Conservation (phyloP, 106 monocot species). For the Dioscorea alata region DNA sequence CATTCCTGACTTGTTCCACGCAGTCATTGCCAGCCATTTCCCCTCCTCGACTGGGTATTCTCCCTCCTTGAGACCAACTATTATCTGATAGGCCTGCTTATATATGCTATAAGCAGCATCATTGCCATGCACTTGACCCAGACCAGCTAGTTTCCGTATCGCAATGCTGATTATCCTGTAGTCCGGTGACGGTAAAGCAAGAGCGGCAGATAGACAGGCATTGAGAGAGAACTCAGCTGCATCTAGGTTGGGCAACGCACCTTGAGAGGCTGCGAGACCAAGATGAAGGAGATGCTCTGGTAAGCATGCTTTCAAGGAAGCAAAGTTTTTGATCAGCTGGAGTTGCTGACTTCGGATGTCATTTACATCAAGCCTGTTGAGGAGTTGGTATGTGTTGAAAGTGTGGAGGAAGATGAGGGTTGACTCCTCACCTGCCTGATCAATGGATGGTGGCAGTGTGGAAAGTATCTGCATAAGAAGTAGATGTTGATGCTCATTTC, state of each 20-base stretch:
- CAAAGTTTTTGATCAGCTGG: slow-evolving; percentile 65
- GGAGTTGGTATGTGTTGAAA: slow-evolving; percentile 62
- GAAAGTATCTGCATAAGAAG: slow-evolving; percentile 50
- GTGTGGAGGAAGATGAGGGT: slow-evolving; percentile 64
- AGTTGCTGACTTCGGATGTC: slow-evolving; percentile 48
- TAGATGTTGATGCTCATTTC: too few relatives aligned
- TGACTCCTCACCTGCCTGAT: slow-evolving; percentile 20
- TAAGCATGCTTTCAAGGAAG: slow-evolving; percentile 49
- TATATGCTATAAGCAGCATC: slow-evolving; percentile 44
- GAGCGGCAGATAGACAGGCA: slow-evolving; percentile 47
- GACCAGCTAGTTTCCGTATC: slow-evolving; percentile 50
- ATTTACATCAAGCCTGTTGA: slow-evolving; percentile 28
- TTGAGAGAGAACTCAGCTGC: slow-evolving; percentile 51
- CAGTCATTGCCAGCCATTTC: slow-evolving; percentile 84
- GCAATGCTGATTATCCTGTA: slow-evolving; percentile 46
- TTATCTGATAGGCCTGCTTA: slow-evolving; percentile 72
- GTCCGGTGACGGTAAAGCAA: slow-evolving; percentile 60
- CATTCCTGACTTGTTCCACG: slow-evolving; percentile 75
- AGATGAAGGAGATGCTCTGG: slow-evolving; percentile 66
- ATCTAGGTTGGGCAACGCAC: slow-evolving; percentile 40
- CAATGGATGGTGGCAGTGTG: slow-evolving; percentile 23
- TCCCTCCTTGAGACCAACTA: slow-evolving; percentile 69
- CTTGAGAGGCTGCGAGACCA: slow-evolving; percentile 49
- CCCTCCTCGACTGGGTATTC: slow-evolving; percentile 81
- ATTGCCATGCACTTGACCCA: slow-evolving; percentile 18